Evolutionary conservation across 305 asterid species (phyloP).

Genomic region (Ajuga reptans): DNA sequence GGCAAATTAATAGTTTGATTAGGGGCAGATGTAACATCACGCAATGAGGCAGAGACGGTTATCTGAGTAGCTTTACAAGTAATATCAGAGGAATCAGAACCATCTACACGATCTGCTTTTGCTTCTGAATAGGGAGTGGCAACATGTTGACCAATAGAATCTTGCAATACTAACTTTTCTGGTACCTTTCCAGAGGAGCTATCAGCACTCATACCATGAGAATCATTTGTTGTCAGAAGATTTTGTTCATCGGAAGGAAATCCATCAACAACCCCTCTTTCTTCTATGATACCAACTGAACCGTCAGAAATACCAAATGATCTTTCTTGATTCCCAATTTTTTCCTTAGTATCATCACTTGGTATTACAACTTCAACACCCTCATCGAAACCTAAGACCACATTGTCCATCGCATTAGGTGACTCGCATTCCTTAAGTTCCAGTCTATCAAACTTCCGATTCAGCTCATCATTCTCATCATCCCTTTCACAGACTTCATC

Average conservation of each 20-base stretch:
- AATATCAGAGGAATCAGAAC: constrained; percentile 31
- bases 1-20: constrained; percentile 34
- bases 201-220: constrained; percentile 31
- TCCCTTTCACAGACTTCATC: constrained; percentile 78
- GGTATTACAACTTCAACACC: constrained; percentile 90
- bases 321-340: constrained; percentile 40
- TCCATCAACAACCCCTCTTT: constrained; percentile 33
- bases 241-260: constrained; percentile 43
- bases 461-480: constrained; percentile 52
- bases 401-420: constrained; percentile 51
- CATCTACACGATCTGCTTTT: constrained; percentile 29
- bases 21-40: constrained; percentile 31
- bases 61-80: constrained; percentile 32
- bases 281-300: constrained; percentile 33
- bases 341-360: constrained; percentile 64
- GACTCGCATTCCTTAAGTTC: constrained; percentile 50
- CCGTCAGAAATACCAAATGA: constrained; percentile 41
- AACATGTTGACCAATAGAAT: constrained; percentile 34
- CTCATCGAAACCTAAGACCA: constrained; percentile 85
- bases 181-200: constrained; percentile 30
- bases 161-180: constrained; percentile 35
- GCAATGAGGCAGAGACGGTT: constrained; percentile 29
- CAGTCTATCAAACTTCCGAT: constrained; percentile 51
- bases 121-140: constrained; percentile 31
- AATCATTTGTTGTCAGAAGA: constrained; percentile 35